A percentile compares a stretch with the other conserved stretches of the same genome.
These are phyloP conservation scores for Penicillium waksmanii DNA, from an alignment of 495 filamentous ascomycete genomes.

Conservation along the genomic window DNA sequence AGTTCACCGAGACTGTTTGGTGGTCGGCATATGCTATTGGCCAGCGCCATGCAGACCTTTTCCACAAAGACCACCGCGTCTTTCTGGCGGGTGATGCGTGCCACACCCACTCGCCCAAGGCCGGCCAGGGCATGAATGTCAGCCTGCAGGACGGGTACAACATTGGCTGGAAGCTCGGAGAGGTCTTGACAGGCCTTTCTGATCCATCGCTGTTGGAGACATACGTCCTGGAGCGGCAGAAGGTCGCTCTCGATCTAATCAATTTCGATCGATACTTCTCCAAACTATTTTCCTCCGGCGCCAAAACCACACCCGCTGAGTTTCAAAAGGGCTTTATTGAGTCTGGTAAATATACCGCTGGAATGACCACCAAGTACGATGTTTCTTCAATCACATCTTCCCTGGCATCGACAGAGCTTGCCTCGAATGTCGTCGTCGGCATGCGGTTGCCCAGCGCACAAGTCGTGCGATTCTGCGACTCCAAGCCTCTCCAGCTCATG, in stretches of 20 bases:
- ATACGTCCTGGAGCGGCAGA: slow-evolving; percentile 69
- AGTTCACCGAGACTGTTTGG: slow-evolving; percentile 57
- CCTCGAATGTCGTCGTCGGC: slow-evolving; percentile 53
- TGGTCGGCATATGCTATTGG: slow-evolving; percentile 65
- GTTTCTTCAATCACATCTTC: slow-evolving; percentile 50
- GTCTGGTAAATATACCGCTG: slow-evolving; percentile 66
- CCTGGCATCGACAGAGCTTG: slow-evolving; percentile 36
- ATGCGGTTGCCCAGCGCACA: slow-evolving; percentile 62
- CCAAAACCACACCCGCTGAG: slow-evolving; percentile 38
- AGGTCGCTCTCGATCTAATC: slow-evolving; percentile 71
- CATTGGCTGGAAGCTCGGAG: slow-evolving; percentile 78
- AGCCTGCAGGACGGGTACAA: slow-evolving; percentile 61
- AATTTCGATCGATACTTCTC: slow-evolving; percentile 73
- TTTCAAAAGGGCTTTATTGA: slow-evolving; percentile 64
- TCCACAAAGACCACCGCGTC: slow-evolving; percentile 54
- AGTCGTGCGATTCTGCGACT: slow-evolving; percentile 63
- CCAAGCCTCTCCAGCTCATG: slow-evolving; percentile 58
- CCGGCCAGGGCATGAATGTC: slow-evolving; percentile 59
- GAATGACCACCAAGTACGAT: slow-evolving; percentile 61
- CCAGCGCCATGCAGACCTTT: slow-evolving; percentile 60
- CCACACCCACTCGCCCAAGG: slow-evolving; percentile 66
- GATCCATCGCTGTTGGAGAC: slow-evolving; percentile 62
- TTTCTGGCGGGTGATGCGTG: slow-evolving; percentile 64
- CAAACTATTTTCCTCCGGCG: slow-evolving; percentile 57
- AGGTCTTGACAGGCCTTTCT: slow-evolving; percentile 62